Base-by-base conservation (phyloP, 2,329 filamentous ascomycete species). In the Chaetothyriales sp. region DNA sequence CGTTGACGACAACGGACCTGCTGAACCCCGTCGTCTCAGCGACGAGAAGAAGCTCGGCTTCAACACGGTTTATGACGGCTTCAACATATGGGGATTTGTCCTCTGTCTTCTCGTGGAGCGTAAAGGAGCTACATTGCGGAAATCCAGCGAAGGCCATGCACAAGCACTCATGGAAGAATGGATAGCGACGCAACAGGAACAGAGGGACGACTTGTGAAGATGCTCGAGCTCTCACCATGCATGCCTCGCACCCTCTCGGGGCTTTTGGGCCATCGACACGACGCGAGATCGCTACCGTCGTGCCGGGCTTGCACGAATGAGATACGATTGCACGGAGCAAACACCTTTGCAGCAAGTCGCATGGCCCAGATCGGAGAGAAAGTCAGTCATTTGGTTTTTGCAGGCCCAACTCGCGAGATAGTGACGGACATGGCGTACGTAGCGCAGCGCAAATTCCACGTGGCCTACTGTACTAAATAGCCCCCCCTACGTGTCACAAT, bases 41-140 rank as follows among this genome's bases (percentile, higher is more conserved):
- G 85, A 94, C 63, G 94, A 95, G 70, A 95, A 98, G 73, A 97
- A 95, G 67, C 71, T 94, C 61, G 80, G 78, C 18, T 79, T 95
- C 72, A 83, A 85, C 56, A 92, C 90, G 22, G 83, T 82, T 13
- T 98, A 97, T 69, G 89, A 97, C 63, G 90, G 92, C 7, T 97
- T 97, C 69, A 86, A 85, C 61, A 95, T 98, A 64, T 94, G 95
- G 69, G 89, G 92, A 9, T 85, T 88, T 60, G 88, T 95, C 46
- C 73, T 98, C 22, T 97, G 89, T 67, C 75, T 98, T 53, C 85
- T 98, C 7, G 83, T 98, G 67, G 86, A 84, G 65, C 82, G 84
- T 55, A 83, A 82, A 58, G 76, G 73, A 47, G 72, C 68, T 59
- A 76, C 70, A 58, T 65, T 62, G 52, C 67, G 64, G 50, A 56